Percentiles rank a stretch among this genome's conserved stretches.
phyloP scores from a whole-genome alignment of 257 asterid genomes.

The Capsicum pubescens region DNA sequence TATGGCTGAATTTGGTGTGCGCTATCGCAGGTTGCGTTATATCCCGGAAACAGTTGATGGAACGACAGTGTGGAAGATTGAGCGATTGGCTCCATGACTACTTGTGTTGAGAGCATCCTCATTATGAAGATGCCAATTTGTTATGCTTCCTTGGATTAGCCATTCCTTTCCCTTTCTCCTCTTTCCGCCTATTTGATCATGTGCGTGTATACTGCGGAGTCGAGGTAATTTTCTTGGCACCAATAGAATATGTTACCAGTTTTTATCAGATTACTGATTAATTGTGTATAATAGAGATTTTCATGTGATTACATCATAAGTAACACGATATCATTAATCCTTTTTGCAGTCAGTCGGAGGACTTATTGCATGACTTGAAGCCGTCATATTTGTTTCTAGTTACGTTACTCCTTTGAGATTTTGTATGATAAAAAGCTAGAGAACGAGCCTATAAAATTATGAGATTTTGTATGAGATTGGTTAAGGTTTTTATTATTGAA shows the following conservation, averaged over 20 bases:
- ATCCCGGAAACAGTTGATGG: conserved; percentile 37
- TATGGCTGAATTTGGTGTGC: background rate
- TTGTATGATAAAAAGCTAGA: background rate
- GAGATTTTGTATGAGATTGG: too few relatives aligned
- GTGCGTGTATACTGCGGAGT: background rate
- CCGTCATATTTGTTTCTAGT: background rate
- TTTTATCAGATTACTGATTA: background rate
- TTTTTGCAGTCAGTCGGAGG: background rate
- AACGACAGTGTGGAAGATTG: conserved; percentile 46
- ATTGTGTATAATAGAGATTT: background rate
- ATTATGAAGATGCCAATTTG: too few relatives aligned
- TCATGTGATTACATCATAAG: background rate
- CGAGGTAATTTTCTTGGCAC: background rate
- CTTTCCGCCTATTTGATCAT: background rate
- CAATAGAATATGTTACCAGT: background rate
- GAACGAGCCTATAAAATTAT: too few relatives aligned
- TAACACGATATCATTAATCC: background rate
- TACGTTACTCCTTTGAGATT: background rate
- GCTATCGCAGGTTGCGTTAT: conserved; percentile 43
- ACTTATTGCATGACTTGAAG: background rate
- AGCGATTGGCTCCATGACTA: conserved; percentile 54
- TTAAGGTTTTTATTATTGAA: too few relatives aligned
- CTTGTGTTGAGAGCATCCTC: too few relatives aligned
- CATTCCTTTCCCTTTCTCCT: too few relatives aligned
- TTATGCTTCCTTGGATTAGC: too few relatives aligned